These are phyloP conservation scores for Phaseolus coccineus DNA, from an alignment of 331 rosid genomes.

Conservation along the genomic window DNA sequence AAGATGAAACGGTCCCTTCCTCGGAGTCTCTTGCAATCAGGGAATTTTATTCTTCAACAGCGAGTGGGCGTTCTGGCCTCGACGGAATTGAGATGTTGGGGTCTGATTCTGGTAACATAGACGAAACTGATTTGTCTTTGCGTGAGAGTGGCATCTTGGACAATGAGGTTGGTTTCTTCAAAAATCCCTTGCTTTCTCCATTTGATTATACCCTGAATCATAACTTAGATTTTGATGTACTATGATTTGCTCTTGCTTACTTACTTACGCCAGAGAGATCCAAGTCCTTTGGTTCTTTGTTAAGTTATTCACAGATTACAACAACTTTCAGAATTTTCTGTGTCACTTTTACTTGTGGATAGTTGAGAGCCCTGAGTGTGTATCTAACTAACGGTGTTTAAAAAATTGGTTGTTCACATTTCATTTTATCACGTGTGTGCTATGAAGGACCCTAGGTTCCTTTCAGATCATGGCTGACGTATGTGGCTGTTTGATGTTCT, in stretches of 20 bases:
- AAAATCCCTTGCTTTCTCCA: conserved; percentile 4
- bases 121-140: conserved; percentile 84
- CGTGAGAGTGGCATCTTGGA: conserved; percentile 85
- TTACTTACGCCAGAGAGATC: conserved; percentile 1
- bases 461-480: conserved; percentile 31
- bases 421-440: conserved; percentile 3
- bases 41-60: conserved; percentile 53
- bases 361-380: conserved; percentile 4
- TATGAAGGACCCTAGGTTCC: neutral
- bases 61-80: conserved; percentile 48
- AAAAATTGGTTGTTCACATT: conserved; percentile 11
- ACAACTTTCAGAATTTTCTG: conserved; percentile 11
- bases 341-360: conserved; percentile 29
- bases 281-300: neutral
- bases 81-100: conserved; percentile 53
- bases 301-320: conserved; percentile 16
- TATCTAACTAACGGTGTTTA: neutral
- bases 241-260: conserved; percentile 13
- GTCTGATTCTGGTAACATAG: conserved; percentile 65
- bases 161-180: conserved; percentile 70
- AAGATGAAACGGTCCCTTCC: conserved; percentile 54
- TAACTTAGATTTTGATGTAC: conserved; percentile 1
- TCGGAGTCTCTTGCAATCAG: conserved; percentile 61
- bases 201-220: conserved; percentile 16
- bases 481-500: conserved; percentile 27